Evolutionary conservation across 176 grass and related monocot species (phyloP).

Genomic region (Bonia amplexicaulis): DNA sequence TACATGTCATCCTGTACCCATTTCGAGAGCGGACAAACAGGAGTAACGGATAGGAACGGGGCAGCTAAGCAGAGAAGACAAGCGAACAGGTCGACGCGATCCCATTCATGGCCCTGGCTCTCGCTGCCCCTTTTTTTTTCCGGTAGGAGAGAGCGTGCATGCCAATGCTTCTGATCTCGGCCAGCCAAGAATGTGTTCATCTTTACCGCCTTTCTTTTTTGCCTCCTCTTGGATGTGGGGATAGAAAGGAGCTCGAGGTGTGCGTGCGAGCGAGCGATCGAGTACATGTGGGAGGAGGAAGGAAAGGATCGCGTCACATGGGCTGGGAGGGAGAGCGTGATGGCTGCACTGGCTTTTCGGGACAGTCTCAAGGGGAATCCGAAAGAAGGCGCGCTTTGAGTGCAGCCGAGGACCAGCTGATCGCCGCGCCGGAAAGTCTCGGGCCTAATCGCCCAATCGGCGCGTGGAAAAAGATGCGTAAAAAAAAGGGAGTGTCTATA

Average conservation of each 20-base stretch:
- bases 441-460: slow-evolving; percentile 20
- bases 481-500: too few species aligned
- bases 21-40: background rate
- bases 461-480: background rate
- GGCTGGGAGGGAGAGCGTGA: slow-evolving; percentile 24
- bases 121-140: background rate
- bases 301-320: slow-evolving; percentile 50
- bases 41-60: background rate
- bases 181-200: background rate
- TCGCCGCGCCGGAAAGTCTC: background rate
- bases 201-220: background rate
- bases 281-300: slow-evolving; percentile 30
- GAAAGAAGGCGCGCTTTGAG: slow-evolving; percentile 29
- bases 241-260: background rate
- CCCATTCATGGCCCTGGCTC: background rate
- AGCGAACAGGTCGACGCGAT: background rate
- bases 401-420: slow-evolving; percentile 4
- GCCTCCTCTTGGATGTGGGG: background rate
- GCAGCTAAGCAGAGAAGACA: background rate
- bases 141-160: background rate
- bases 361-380: slow-evolving; percentile 29
- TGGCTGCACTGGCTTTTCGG: slow-evolving; percentile 49
- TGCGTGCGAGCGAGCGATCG: background rate
- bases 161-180: background rate
- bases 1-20: background rate